Evolutionary conservation across 768 basidiomycete species (phyloP).

Genomic region (Clitopilus passeckerianus): DNA sequence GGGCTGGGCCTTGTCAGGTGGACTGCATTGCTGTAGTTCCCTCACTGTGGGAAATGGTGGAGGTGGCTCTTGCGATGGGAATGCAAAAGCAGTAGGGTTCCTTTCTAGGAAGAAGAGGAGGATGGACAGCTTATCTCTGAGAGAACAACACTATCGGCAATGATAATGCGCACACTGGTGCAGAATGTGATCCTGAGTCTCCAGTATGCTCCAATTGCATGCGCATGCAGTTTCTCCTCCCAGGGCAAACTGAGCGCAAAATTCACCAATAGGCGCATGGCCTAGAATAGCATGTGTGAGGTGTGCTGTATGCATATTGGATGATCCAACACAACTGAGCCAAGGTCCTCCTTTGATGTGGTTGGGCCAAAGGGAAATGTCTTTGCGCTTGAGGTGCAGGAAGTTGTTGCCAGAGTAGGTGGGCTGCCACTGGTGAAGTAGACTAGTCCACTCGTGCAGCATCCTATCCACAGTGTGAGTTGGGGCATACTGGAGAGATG

Average conservation of each 20-base stretch:
- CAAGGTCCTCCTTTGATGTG: not conserved
- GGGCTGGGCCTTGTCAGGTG: too few species aligned
- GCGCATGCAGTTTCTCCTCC: not conserved
- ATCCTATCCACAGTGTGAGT: not conserved
- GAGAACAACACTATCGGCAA: too few species aligned
- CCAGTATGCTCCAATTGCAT: not conserved
- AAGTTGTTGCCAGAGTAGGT: not conserved
- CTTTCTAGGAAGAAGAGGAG: too few species aligned
- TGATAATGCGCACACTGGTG: too few species aligned
- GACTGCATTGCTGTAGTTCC: too few species aligned
- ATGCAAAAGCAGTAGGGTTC: too few species aligned
- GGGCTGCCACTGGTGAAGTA: not conserved
- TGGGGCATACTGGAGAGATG: not conserved
- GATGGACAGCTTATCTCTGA: too few species aligned
- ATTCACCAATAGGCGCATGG: not conserved
- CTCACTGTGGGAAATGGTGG: too few species aligned
- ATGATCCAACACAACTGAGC: not conserved
- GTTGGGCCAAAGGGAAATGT: not conserved
- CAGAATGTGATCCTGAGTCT: not conserved
- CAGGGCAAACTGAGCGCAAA: not conserved
- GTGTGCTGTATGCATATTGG: not conserved
- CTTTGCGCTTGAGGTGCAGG: not conserved
- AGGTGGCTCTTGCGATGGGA: too few species aligned
- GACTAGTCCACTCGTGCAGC: not conserved
- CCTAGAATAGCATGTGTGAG: not conserved